Evolutionary conservation across 352 stramenopile genomes (phyloP).

Genomic region (Phytophthora citrophthora): DNA sequence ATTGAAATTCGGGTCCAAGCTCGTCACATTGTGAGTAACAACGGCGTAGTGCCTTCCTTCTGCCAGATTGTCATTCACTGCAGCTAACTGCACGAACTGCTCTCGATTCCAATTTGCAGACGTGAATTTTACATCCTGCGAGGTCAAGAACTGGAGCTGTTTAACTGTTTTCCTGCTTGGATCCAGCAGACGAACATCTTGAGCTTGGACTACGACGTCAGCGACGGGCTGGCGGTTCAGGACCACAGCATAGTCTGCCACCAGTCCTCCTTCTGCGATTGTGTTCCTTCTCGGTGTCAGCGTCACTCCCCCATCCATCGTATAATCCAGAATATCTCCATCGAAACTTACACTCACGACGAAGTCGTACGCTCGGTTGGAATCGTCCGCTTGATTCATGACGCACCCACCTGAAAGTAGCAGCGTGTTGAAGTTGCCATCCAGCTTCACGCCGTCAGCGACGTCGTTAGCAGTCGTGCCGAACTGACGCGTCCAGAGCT

Average conservation of each 20-base stretch:
- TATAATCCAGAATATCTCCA: constrained; percentile 72
- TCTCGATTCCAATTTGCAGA: constrained; percentile 71
- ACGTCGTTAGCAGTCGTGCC: constrained; percentile 70
- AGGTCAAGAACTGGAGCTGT: constrained; percentile 48
- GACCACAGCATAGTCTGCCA: constrained; percentile 70
- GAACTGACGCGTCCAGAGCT: constrained; percentile 80
- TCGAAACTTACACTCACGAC: constrained; percentile 54
- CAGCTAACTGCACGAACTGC: constrained; percentile 58
- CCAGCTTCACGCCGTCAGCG: constrained; percentile 55
- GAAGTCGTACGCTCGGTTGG: constrained; percentile 56
- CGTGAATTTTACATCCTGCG: constrained; percentile 51
- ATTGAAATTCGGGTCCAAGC: constrained; percentile 65
- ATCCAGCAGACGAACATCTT: constrained; percentile 47
- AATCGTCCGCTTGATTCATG: constrained; percentile 46
- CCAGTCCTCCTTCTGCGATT: constrained; percentile 51
- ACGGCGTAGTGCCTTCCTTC: constrained; percentile 71
- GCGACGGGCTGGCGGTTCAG: constrained; percentile 68
- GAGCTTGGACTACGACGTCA: constrained; percentile 49
- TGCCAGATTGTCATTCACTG: constrained; percentile 61
- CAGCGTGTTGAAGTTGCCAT: constrained; percentile 56
- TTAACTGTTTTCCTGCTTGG: constrained; percentile 36
- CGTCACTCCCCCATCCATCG: constrained; percentile 74
- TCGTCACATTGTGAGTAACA: constrained; percentile 52
- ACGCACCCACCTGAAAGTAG: constrained; percentile 57
- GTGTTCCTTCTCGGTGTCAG: constrained; percentile 52